These are phyloP conservation scores for Cutaneotrichosporon sp. DNA, from an alignment of 1,284 basidiomycete species.

Conservation along the genomic window DNA sequence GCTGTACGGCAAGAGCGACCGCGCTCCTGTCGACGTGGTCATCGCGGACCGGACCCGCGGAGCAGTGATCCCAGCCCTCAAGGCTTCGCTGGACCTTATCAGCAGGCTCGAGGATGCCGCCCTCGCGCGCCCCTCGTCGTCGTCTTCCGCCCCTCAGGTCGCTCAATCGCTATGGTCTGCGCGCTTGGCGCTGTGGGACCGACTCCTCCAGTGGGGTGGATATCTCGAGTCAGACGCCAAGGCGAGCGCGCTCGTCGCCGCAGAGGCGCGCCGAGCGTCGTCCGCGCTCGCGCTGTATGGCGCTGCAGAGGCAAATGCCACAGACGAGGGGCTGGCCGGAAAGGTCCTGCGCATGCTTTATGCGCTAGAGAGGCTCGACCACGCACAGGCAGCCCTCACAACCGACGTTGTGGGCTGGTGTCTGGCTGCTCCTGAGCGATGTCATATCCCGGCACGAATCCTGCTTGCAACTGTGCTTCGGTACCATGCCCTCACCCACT, in stretches of 20 bases:
- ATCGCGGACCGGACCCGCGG: conserved; percentile 33
- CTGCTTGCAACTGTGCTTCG: conserved; percentile 26
- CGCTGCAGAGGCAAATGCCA: conserved; percentile 10
- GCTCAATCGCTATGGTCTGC: conserved; percentile 15
- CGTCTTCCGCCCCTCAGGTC: not conserved
- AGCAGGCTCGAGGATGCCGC: conserved; percentile 17
- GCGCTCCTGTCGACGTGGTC: conserved; percentile 32
- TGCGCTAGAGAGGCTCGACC: conserved; percentile 31
- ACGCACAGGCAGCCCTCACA: conserved; percentile 23
- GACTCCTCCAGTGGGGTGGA: conserved; percentile 37
- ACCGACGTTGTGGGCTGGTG: conserved; percentile 32
- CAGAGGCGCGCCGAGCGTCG: conserved; percentile 19
- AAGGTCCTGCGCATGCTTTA: conserved; percentile 19
- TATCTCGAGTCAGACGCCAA: conserved; percentile 39
- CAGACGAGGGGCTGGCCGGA: conserved; percentile 15
- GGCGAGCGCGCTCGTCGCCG: conserved; percentile 24
- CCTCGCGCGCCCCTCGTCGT: conserved; percentile 2
- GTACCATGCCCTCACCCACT: conserved; percentile 35
- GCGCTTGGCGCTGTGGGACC: conserved; percentile 26
- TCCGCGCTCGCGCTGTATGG: conserved; percentile 16
- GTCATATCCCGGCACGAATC: conserved; percentile 9
- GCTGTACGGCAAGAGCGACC: conserved; percentile 28
- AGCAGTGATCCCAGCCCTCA: conserved; percentile 25
- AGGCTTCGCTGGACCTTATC: conserved; percentile 15
- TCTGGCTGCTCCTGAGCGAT: conserved; percentile 21